Evolutionary conservation across 805 yeast genomes (phyloP).

Genomic region (Candida cerambycidarum): DNA sequence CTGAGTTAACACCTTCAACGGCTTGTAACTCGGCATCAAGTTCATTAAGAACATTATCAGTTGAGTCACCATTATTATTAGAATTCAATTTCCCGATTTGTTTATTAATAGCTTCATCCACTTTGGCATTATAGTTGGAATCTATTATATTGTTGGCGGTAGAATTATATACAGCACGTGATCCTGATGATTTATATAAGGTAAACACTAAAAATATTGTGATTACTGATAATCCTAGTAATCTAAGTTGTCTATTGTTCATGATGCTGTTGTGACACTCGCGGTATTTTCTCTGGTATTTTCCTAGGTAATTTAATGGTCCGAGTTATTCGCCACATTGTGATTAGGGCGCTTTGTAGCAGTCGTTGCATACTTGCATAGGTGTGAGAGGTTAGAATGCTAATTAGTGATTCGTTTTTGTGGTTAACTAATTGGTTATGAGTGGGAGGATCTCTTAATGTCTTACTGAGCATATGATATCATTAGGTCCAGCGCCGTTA

Average conservation of each 20-base stretch:
- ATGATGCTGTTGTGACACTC: background rate
- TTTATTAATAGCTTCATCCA: constrained; percentile 41
- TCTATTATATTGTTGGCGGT: constrained; percentile 27
- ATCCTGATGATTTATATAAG: constrained; percentile 8
- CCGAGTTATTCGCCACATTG: too few relatives aligned
- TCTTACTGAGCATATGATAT: too few relatives aligned
- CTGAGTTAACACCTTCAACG: constrained; percentile 29
- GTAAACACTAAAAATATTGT: constrained; percentile 11
- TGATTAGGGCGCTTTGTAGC: too few relatives aligned
- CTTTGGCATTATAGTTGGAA: constrained; percentile 32
- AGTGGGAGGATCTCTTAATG: too few relatives aligned
- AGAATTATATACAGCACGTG: background rate
- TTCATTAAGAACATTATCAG: constrained; percentile 1
- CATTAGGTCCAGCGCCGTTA: too few relatives aligned
- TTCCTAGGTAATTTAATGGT: too few relatives aligned
- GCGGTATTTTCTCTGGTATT: background rate
- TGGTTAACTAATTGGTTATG: too few relatives aligned
- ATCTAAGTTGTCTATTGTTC: constrained; percentile 13
- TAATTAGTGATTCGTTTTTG: too few relatives aligned
- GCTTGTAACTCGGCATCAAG: constrained; percentile 12
- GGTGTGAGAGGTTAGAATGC: too few relatives aligned
- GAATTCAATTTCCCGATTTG: constrained; percentile 27
- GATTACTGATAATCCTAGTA: constrained; percentile 10
- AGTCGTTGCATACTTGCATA: too few relatives aligned
- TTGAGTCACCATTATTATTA: background rate